Evolutionary conservation across 169 alveolate genomes (phyloP), one percentile per base, ranked within the genome.

Genomic region (Eimeria mitis): DNA sequence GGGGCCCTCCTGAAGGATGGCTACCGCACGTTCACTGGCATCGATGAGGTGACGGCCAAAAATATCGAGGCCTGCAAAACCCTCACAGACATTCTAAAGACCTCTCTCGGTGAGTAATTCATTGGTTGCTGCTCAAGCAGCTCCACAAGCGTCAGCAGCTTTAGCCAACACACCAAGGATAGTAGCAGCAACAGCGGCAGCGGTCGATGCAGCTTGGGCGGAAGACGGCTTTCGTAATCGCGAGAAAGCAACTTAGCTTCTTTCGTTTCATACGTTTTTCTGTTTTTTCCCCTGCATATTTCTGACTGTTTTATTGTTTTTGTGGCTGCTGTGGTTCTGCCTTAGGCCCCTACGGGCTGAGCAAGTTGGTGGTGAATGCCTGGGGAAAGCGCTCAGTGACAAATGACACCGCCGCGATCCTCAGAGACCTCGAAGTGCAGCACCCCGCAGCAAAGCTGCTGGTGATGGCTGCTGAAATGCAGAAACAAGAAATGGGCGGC

Each of bases 371-470:
- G 56, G 99, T 99, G 76, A 99, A 98, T 95, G 99, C 98, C 95
- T 96, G 98, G 84, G 99, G 98, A 59, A 98, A 99, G 95, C 99
- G 99, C 90, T 98, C 98, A 89, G 98, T 99, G 42, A 99, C 99
- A 59, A 97, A 99, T 94, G 99, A 99, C 75, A 90, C 97, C 59
- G 79, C 96, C 37, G 99, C 99, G 44, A 99, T 99, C 95, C 98
- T 99, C 84, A 97, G 98, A 90, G 99, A 99, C 95, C 96, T 99
- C 63, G 99, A 99, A 91, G 99, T 99, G 63, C 99, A 99, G 97
- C 99, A 99, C 97, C 99, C 99, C 52, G 99, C 99, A 52, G 99
- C 99, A 31, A 99, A 99, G 97, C 98, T 99, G 97, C 96, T 99
- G 65, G 99, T 99, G 63, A 98, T 98, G 98, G 99, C 99, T n/a